phyloP scores from a whole-genome alignment of 1,139 yeast species.

The Saccharomycopsis phalli region DNA sequence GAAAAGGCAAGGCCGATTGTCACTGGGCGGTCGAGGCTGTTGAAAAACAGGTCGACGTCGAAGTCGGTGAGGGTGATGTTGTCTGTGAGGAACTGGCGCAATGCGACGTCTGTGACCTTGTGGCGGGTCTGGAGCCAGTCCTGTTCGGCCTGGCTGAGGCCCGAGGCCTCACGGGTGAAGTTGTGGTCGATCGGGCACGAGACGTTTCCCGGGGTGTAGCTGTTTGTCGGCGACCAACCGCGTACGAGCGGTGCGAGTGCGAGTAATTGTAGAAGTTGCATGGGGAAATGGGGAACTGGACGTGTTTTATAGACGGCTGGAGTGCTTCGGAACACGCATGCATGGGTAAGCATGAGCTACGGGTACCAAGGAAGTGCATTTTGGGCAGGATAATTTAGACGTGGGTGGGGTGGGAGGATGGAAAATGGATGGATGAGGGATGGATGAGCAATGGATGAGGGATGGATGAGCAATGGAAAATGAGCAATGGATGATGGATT shows the following conservation, averaged over 20 bases:
- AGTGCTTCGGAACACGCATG: no score
- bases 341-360: no score
- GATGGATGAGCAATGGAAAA: no score
- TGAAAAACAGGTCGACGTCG: constrained; percentile 41
- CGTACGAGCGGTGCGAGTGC: not conserved
- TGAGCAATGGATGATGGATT: no score
- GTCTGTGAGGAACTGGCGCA: constrained; percentile 43
- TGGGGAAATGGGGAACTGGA: no score
- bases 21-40: constrained; percentile 31
- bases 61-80: constrained; percentile 54
- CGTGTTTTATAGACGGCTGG: no score
- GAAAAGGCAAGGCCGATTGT: constrained; percentile 69
- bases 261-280: not conserved
- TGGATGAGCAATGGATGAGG: no score
- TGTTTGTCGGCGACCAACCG: constrained; percentile 53
- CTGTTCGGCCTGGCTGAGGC: constrained; percentile 25
- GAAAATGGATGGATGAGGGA: no score
- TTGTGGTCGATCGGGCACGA: constrained; percentile 38
- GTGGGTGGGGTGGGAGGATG: no score
- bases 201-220: constrained; percentile 56
- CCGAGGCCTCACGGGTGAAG: constrained; percentile 27
- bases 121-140: constrained; percentile 37
- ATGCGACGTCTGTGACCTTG: constrained; percentile 39
- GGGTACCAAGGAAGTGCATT: no score
- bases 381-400: no score